These are phyloP conservation scores for Geranium brycei DNA, from an alignment of 345 rosid species.

Conservation along the genomic window DNA sequence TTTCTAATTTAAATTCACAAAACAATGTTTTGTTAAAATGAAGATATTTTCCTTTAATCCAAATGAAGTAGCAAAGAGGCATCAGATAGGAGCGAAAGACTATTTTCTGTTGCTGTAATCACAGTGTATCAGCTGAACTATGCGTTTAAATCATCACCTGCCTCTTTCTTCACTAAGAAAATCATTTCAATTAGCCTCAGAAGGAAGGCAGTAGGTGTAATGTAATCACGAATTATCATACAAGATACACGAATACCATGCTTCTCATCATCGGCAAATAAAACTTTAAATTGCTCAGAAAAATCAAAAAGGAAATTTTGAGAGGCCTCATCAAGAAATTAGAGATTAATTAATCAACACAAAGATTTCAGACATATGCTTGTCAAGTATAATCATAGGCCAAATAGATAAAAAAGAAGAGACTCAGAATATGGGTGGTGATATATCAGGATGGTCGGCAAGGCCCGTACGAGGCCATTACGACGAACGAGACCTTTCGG, in stretches of 20 bases:
- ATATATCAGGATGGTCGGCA: slow-evolving; percentile 98
- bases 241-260: too few species aligned
- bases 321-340: slow-evolving; percentile 92
- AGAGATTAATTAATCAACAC: slow-evolving; percentile 37
- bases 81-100: slow-evolving; percentile 99
- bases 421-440: slow-evolving; percentile 98
- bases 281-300: too few species aligned
- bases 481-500: slow-evolving; percentile 97
- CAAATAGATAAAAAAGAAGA: slow-evolving; percentile 9
- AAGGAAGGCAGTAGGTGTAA: too few species aligned
- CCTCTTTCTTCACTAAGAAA: slow-evolving; percentile 20
- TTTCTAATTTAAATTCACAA: too few species aligned
- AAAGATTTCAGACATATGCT: slow-evolving; percentile 77
- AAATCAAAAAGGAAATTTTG: too few species aligned
- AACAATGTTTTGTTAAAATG: too few species aligned
- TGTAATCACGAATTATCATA: too few species aligned
- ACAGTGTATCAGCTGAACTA: slow-evolving; percentile 87
- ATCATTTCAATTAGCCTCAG: too few species aligned
- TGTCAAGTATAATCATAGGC: slow-evolving; percentile 78
- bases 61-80: too few species aligned
- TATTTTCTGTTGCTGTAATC: slow-evolving; percentile 28
- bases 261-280: too few species aligned
- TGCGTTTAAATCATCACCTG: slow-evolving; percentile 69
- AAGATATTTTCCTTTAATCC: too few species aligned
- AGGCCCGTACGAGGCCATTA: slow-evolving; percentile 53